phyloP scores from a whole-genome alignment of 73 alveolate genomes.

The Symbiodinium pilosum region DNA sequence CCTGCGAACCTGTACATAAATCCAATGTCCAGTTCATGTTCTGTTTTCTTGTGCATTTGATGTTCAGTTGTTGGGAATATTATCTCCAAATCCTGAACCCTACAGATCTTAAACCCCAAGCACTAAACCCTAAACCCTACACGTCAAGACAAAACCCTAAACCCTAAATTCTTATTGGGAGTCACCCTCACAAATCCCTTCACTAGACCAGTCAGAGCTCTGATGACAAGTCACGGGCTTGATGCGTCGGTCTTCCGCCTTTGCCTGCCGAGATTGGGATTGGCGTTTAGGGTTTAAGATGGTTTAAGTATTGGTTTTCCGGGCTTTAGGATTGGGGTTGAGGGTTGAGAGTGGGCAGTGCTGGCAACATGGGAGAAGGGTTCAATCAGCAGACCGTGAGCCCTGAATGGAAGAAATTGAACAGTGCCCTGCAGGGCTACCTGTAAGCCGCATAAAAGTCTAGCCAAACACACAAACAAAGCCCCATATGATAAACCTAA shows the following conservation, averaged over 20 bases:
- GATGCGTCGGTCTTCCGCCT: constrained; percentile 5
- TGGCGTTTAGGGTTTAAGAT: neutral
- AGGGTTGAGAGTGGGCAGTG: no score
- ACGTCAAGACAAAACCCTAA: neutral
- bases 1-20: neutral
- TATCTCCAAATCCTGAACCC: neutral
- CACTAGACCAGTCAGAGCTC: no score
- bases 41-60: no score
- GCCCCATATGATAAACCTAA: no score
- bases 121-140: neutral
- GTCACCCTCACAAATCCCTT: neutral
- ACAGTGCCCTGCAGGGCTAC: no score
- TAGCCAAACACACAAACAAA: no score
- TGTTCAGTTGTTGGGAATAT: no score
- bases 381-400: no score
- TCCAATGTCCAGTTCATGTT: no score
- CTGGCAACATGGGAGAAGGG: no score
- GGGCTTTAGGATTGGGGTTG: neutral
- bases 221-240: neutral
- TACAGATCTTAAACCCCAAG: neutral
- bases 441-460: no score
- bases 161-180: neutral
- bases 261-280: neutral
- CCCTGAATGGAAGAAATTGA: no score
- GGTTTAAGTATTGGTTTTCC: neutral